phyloP scores from a whole-genome alignment of 2,329 filamentous ascomycete genomes.

The Clathrospora elynae region DNA sequence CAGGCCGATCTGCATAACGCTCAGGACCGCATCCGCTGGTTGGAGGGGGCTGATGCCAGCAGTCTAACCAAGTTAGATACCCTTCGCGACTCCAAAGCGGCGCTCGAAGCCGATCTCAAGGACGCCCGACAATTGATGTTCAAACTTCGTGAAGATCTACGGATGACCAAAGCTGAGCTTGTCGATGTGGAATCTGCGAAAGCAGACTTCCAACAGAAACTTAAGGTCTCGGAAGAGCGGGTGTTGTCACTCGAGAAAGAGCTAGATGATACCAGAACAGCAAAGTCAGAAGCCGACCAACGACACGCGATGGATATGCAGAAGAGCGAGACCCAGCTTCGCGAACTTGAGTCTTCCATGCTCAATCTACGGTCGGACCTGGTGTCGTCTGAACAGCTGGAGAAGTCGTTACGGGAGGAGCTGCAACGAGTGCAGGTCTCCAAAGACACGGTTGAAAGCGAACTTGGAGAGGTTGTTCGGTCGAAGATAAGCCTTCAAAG shows the following conservation, averaged over 20 bases:
- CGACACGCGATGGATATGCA: constrained; percentile 16
- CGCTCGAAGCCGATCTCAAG: constrained; percentile 28
- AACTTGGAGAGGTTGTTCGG: constrained; percentile 10
- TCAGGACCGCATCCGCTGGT: constrained; percentile 22
- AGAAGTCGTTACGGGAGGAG: constrained; percentile 20
- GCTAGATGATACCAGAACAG: constrained; percentile 21
- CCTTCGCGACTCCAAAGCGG: constrained; percentile 25
- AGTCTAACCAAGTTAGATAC: constrained; percentile 25
- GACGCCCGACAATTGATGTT: constrained; percentile 25
- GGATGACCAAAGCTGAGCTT: constrained; percentile 31
- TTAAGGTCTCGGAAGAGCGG: constrained; percentile 28
- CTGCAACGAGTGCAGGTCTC: constrained; percentile 16
- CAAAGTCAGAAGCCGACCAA: constrained; percentile 21
- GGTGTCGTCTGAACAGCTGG: constrained; percentile 23
- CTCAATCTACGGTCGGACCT: constrained; percentile 21
- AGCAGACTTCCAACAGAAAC: constrained; percentile 23
- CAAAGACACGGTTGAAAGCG: constrained; percentile 18
- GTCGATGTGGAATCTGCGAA: constrained; percentile 27
- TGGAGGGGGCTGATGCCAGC: constrained; percentile 25
- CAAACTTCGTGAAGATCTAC: constrained; percentile 28
- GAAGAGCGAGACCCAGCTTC: constrained; percentile 29
- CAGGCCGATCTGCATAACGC: constrained; percentile 30
- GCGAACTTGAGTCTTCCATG: constrained; percentile 31
- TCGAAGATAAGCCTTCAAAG: constrained; percentile 18
- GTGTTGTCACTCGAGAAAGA: constrained; percentile 24